Conservation (phyloP, 2,329 filamentous ascomycete species). For the Botrytis pseudocinerea region DNA sequence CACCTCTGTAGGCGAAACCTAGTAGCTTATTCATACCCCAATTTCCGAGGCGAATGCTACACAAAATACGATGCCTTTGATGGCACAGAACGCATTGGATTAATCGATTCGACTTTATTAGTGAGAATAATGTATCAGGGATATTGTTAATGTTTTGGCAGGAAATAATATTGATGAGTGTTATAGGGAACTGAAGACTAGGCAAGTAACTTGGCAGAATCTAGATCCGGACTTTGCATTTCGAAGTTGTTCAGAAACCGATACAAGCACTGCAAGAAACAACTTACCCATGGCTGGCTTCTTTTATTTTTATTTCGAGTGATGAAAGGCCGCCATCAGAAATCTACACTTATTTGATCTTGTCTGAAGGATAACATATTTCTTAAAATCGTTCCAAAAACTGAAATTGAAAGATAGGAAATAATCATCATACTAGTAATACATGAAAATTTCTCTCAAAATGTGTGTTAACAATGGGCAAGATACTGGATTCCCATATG, state of each 20-base stretch:
- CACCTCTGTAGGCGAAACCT: neutral
- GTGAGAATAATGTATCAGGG: too few relatives aligned
- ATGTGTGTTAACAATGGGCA: neutral
- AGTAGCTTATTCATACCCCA: neutral
- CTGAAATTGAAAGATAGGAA: neutral
- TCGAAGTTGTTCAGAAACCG: rapidly evolving
- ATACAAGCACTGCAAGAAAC: neutral
- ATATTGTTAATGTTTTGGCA: neutral
- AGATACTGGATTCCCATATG: neutral
- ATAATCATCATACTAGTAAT: neutral
- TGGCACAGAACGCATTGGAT: neutral
- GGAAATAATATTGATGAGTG: neutral
- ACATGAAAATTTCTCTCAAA: neutral
- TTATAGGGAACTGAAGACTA: neutral
- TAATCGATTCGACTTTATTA: neutral
- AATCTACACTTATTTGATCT: neutral
- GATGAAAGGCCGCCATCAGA: neutral
- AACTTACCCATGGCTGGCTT: neutral
- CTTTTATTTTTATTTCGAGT: neutral
- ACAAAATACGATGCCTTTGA: too few relatives aligned
- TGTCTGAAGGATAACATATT: neutral
- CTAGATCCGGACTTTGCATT: neutral
- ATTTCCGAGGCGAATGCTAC: neutral
- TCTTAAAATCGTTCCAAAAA: neutral
- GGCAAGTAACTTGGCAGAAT: neutral